Percentiles rank a stretch among this genome's conserved stretches.
Evolutionary conservation across 2,329 filamentous ascomycete species (phyloP).

Genomic region (Beauveria rudraprayagi): DNA sequence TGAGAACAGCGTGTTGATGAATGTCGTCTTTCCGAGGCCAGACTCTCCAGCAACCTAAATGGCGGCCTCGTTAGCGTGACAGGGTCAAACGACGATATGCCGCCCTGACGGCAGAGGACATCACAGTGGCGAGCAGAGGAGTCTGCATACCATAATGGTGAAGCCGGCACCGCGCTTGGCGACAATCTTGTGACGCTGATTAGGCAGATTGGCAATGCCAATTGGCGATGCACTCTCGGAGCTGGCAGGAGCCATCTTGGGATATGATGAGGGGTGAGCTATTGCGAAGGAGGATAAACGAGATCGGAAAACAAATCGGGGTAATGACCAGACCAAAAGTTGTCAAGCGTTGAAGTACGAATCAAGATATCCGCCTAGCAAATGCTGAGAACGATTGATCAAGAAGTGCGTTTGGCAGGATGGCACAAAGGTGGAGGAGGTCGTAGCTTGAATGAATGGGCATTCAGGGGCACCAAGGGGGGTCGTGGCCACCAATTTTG

Average conservation of each 20-base stretch:
- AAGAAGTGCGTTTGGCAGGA: constrained; percentile 11
- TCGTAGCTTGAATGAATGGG: constrained; percentile 10
- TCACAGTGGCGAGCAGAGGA: background rate
- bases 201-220: constrained; percentile 67
- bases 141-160: constrained; percentile 82
- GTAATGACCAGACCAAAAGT: background rate
- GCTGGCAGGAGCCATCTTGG: constrained; percentile 49
- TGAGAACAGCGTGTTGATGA: constrained; percentile 99
- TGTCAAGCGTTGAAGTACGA: constrained; percentile 10
- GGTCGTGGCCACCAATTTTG: constrained; percentile 13
- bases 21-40: constrained; percentile 96
- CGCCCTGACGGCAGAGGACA: background rate
- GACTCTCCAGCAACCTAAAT: constrained; percentile 91
- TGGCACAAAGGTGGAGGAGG: constrained; percentile 12
- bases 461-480: constrained; percentile 13
- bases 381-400: constrained; percentile 12
- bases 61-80: constrained; percentile 12
- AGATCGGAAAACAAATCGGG: background rate
- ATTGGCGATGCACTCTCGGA: constrained; percentile 58
- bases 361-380: constrained; percentile 8
- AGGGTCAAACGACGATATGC: background rate
- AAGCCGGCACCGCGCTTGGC: constrained; percentile 88
- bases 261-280: constrained; percentile 15
- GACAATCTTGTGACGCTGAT: constrained; percentile 69
- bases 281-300: background rate